These are phyloP conservation scores for Hypoxylon sp. DNA, from an alignment of 2,329 filamentous ascomycete genomes.

Conservation along the genomic window DNA sequence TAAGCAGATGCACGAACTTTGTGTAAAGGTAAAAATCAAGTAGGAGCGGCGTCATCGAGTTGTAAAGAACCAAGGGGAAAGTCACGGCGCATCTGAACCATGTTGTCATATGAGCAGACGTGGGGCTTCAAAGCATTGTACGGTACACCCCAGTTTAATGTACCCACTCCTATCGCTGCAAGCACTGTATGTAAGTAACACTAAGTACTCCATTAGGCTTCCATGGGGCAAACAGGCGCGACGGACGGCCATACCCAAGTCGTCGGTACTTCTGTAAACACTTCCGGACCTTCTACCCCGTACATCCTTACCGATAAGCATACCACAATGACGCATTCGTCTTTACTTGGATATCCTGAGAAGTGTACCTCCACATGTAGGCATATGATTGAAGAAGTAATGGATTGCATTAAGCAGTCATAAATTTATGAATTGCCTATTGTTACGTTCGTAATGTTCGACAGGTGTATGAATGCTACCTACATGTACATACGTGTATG, in stretches of 20 bases:
- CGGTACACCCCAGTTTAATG: conserved; percentile 12
- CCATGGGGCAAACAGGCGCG: not conserved
- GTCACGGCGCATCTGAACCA: conserved; percentile 7
- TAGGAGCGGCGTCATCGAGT: conserved; percentile 29
- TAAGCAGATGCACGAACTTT: conserved; percentile 27
- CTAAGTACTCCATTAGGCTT: not conserved
- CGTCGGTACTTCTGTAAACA: not conserved
- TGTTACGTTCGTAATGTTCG: no score
- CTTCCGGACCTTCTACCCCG: not conserved
- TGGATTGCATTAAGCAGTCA: no score
- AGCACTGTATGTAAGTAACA: not conserved
- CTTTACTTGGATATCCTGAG: no score
- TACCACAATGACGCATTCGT: no score
- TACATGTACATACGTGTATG: no score
- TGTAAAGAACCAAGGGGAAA: conserved; percentile 9
- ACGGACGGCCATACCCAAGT: not conserved
- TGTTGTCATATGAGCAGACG: conserved; percentile 36
- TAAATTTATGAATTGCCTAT: no score
- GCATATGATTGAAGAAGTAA: not conserved
- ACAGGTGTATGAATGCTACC: no score
- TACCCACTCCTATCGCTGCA: conserved; percentile 1
- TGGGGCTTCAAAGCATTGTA: conserved; percentile 19
- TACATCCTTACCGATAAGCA: not conserved
- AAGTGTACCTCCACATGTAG: no score
- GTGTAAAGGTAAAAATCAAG: conserved; percentile 11